These are phyloP conservation scores for Favolaschia claudopus DNA, from an alignment of 768 basidiomycete genomes.

Conservation along the genomic window DNA sequence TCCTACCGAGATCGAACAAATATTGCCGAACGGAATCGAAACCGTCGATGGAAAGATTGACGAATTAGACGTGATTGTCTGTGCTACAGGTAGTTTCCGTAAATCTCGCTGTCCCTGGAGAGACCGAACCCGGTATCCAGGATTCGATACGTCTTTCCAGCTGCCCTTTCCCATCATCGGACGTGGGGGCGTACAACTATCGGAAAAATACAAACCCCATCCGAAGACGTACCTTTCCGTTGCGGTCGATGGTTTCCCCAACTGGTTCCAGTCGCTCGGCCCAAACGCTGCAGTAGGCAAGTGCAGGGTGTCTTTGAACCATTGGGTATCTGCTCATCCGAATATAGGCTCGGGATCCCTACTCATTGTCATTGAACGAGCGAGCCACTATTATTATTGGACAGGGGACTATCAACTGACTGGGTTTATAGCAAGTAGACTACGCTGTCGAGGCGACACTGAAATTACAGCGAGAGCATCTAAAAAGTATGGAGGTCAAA, in stretches of 20 bases:
- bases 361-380: constrained; percentile 59
- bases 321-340: background rate
- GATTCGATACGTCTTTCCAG: constrained; percentile 60
- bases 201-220: constrained; percentile 61
- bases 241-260: constrained; percentile 72
- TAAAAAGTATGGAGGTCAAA: constrained; percentile 70
- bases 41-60: constrained; percentile 60
- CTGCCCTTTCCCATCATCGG: constrained; percentile 62
- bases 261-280: constrained; percentile 65
- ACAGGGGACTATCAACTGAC: too few relatives aligned
- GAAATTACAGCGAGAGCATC: constrained; percentile 69
- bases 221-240: constrained; percentile 66
- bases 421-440: constrained; percentile 50
- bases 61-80: constrained; percentile 66
- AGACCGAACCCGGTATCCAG: constrained; percentile 34
- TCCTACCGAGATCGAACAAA: constrained; percentile 54
- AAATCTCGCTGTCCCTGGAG: background rate
- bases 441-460: constrained; percentile 61
- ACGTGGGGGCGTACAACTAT: constrained; percentile 57
- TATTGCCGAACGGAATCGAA: constrained; percentile 64
- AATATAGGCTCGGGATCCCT: constrained; percentile 51
- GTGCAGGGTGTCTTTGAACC: background rate
- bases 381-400: background rate
- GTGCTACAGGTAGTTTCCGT: constrained; percentile 59
- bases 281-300: constrained; percentile 62